A percentile compares a stretch with the other conserved stretches of the same genome.
Conservation (phyloP, 805 yeast genomes). For the Kluyveromyces aestuarii region DNA sequence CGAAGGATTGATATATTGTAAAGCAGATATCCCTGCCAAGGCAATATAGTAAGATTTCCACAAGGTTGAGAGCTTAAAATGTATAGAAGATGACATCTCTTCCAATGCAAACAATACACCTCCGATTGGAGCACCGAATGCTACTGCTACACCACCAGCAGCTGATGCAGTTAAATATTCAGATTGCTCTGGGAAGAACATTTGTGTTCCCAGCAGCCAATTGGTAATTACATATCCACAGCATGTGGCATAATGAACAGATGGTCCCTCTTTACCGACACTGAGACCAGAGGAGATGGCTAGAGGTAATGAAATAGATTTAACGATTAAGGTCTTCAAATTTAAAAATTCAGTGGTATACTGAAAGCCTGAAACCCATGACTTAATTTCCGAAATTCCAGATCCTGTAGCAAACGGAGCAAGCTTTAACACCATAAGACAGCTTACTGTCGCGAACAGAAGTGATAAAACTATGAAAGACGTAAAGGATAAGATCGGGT, state of each 20-base stretch:
- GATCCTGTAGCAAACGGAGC: constrained; percentile 96
- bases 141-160: constrained; percentile 98
- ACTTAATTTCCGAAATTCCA: constrained; percentile 94
- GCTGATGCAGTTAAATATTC: constrained; percentile 69
- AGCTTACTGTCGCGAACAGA: constrained; percentile 54
- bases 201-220: constrained; percentile 33
- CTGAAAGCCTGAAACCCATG: constrained; percentile 84
- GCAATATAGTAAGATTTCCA: constrained; percentile 93
- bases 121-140: constrained; percentile 94
- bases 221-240: constrained; percentile 77
- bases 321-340: constrained; percentile 61
- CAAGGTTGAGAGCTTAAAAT: constrained; percentile 66
- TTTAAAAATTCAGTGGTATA: constrained; percentile 65
- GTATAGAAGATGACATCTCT: constrained; percentile 62
- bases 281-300: constrained; percentile 90
- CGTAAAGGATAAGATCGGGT: constrained; percentile 38
- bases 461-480: constrained; percentile 53
- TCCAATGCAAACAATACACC: constrained; percentile 92
- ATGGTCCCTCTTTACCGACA: constrained; percentile 97
- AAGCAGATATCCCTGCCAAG: constrained; percentile 71
- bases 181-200: constrained; percentile 26
- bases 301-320: constrained; percentile 74
- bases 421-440: constrained; percentile 53
- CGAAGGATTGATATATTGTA: constrained; percentile 81
- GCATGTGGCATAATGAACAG: constrained; percentile 96